Evolutionary conservation across 2,329 filamentous ascomycete species (phyloP), one percentile per base, ranked within the genome.

Genomic region (Lasiodiplodia citricola): DNA sequence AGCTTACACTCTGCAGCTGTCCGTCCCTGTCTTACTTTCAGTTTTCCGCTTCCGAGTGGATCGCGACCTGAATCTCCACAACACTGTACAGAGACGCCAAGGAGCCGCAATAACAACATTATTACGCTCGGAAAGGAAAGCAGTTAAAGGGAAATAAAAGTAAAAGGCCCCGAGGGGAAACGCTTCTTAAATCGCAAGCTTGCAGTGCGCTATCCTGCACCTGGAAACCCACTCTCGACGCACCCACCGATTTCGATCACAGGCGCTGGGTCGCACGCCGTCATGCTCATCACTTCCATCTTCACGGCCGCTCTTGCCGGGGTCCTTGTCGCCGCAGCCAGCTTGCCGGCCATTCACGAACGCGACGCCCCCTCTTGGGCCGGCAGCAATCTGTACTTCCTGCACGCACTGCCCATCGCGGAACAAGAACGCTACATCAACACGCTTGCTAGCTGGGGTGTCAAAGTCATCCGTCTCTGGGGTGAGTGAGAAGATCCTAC

Each of bases 381-480:
- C 60, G 75, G 76, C 3, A 72, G 74, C 21, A 77, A 75, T 70
- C 50, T 72, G 28, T 77, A 79, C 70, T 77, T 73, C 63, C 72
- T 78, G 0, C 77, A 76, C 31, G 75, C 74, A 0, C 69, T 78
- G 14, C 74, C 73, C 6, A 72, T 72, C 25, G 51, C 69, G 0
- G 74, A 74, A 35, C 77, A 63, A 16, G 31, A 41, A 3, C 44
- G 28, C 77, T 79, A 76, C 69, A 73, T 78, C 50, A 38, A 70
- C 18, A 71, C 69, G 64, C 70, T 79, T n/a, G 72, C 74, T 8
- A 28, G 67, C 0, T 72, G 73, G 56, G 75, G 76, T 14, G 72
- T 71, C 56, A 78, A 78, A 66, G 74, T 76, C 1, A 69, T 78
- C 8, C 74, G 75, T 4, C 70, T 78, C 13, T 79, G 77, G 77